These are phyloP conservation scores for Dissophora ornata DNA, from an alignment of 192 early-diverging fungal species.

Conservation along the genomic window DNA sequence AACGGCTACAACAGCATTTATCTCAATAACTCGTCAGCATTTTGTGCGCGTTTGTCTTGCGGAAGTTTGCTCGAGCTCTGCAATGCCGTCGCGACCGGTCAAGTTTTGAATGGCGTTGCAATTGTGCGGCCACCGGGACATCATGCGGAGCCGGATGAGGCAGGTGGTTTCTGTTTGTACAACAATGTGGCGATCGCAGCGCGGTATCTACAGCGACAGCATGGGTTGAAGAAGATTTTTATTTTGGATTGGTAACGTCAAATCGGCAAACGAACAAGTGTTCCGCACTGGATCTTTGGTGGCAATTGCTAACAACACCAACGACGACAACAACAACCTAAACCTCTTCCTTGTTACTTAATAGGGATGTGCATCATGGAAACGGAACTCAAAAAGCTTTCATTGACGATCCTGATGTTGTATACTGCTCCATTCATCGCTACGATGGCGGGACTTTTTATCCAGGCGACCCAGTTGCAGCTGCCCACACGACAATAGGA, in stretches of 20 bases:
- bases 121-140: slow-evolving; percentile 95
- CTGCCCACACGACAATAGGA: slow-evolving; percentile 67
- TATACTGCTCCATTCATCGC: slow-evolving; percentile 91
- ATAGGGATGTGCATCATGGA: slow-evolving; percentile 92
- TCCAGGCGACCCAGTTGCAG: slow-evolving; percentile 70
- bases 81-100: slow-evolving; percentile 71
- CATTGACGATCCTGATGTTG: slow-evolving; percentile 77
- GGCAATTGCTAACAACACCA: too few relatives aligned
- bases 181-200: slow-evolving; percentile 93
- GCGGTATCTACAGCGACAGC: slow-evolving; percentile 62
- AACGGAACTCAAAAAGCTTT: slow-evolving; percentile 93
- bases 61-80: slow-evolving; percentile 82
- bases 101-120: slow-evolving; percentile 83
- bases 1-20: slow-evolving; percentile 75
- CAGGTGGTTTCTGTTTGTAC: slow-evolving; percentile 90
- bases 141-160: slow-evolving; percentile 80
- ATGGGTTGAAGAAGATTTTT: slow-evolving; percentile 70
- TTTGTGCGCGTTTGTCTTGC: slow-evolving; percentile 76
- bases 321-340: not conserved
- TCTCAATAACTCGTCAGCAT: slow-evolving; percentile 70
- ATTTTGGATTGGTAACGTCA: slow-evolving; percentile 92
- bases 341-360: not conserved
- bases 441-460: slow-evolving; percentile 85
- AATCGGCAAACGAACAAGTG: too few relatives aligned
- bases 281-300: too few relatives aligned